phyloP scores from a whole-genome alignment of 2,329 filamentous ascomycete species.

The Phialophora tarda region DNA sequence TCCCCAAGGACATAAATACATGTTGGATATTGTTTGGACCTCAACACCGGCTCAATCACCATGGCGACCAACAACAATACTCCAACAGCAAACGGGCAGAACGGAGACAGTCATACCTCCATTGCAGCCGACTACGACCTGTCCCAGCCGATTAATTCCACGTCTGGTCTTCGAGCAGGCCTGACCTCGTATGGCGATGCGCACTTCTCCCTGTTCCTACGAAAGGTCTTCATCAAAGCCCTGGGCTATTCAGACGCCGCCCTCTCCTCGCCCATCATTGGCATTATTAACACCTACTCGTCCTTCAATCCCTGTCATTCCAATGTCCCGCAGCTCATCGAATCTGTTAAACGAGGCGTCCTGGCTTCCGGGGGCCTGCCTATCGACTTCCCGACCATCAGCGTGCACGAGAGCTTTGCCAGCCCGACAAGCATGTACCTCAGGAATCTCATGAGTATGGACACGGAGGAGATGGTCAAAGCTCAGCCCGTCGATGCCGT shows the following conservation, averaged over 20 bases:
- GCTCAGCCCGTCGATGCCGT: slow-evolving; percentile 73
- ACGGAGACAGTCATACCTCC: not conserved
- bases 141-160: slow-evolving; percentile 56
- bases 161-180: slow-evolving; percentile 65
- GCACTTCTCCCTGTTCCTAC: slow-evolving; percentile 75
- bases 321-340: slow-evolving; percentile 72
- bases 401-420: slow-evolving; percentile 71
- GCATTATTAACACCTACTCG: slow-evolving; percentile 75
- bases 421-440: slow-evolving; percentile 76
- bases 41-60: not conserved
- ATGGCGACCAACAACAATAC: slow-evolving; percentile 18
- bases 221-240: slow-evolving; percentile 79
- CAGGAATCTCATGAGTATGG: slow-evolving; percentile 77
- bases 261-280: slow-evolving; percentile 72
- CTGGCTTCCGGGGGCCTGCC: slow-evolving; percentile 70
- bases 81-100: not conserved
- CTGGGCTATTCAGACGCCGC: slow-evolving; percentile 75
- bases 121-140: slow-evolving; percentile 62
- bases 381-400: slow-evolving; percentile 76
- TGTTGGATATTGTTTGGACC: not conserved
- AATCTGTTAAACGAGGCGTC: slow-evolving; percentile 71
- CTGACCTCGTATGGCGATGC: slow-evolving; percentile 73
- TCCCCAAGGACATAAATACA: not conserved
- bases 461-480: slow-evolving; percentile 77
- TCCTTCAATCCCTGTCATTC: slow-evolving; percentile 77